Evolutionary conservation across 163 green algal species (phyloP), one percentile per base, ranked within the genome.

Genomic region (Prototheca stagnorum): DNA sequence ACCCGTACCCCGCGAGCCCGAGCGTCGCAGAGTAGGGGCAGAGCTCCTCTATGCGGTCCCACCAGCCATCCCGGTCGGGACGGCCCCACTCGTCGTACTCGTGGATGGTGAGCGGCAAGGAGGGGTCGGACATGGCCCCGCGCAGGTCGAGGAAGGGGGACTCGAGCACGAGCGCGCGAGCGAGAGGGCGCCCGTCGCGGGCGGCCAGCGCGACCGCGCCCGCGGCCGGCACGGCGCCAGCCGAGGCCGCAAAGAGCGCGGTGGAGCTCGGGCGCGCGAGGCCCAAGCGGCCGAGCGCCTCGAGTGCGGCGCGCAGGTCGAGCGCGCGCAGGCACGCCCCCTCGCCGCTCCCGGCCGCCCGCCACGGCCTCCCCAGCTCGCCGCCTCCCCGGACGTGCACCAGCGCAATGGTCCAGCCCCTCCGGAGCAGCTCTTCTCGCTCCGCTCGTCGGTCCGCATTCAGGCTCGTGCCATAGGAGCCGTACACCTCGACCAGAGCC

Each of bases 21-120:
- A n/a, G n/a, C n/a, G n/a, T n/a, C n/a, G n/a, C n/a, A n/a, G n/a
- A n/a, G n/a, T n/a, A n/a, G n/a, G n/a, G n/a, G n/a, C n/a, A n/a
- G n/a, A n/a, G n/a, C n/a, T n/a, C n/a, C n/a, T n/a, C n/a, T n/a
- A n/a, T 11, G 2, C 7, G 35, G 20, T 34, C 21, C 2, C 3
- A 37, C 28, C 2, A 16, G 11, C 5, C 22, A 14, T 17, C 37
- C 36, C 17, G 34, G 5, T 42, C 5, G n/a, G 22, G 28, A 51
- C 88, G 37, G 0, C 80, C 80, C 68, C 72, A 92, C 56, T 92
- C 77, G 23, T 77, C 73, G 28, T 61, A 62, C 56, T 90, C 80
- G 53, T 85, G 73, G 45, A 62, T 36, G 1, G 65, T 66, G 20
- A 84, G 60, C 19, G 67, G 61, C 54, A 80, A 57, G 3, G 43